These are phyloP conservation scores for Aspergillus incahuasiensis DNA, from an alignment of 495 filamentous ascomycete genomes.

Conservation along the genomic window DNA sequence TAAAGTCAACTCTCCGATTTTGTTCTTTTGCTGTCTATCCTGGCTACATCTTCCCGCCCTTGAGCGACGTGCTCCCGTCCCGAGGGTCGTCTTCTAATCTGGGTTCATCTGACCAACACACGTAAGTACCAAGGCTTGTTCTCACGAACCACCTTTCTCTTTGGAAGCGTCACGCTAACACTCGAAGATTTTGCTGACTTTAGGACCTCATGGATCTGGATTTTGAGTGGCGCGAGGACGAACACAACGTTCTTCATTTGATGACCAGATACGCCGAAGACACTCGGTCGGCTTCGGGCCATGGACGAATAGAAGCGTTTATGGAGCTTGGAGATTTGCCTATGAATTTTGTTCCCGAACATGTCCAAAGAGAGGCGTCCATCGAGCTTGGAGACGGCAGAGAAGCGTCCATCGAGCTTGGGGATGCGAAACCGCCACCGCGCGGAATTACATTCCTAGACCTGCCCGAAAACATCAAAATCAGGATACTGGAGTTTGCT, in stretches of 20 bases:
- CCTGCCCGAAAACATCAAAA: conserved; percentile 17
- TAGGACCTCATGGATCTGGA: conserved; percentile 1
- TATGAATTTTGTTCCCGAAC: too few species aligned
- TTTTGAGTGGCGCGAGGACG: not conserved
- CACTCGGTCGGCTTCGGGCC: not conserved
- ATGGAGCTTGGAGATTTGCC: not conserved
- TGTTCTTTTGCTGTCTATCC: not conserved
- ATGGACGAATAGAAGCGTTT: not conserved
- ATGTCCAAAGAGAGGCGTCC: too few species aligned
- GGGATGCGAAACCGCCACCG: not conserved
- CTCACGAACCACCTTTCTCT: too few species aligned
- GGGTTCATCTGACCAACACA: not conserved
- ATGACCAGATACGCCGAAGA: conserved; percentile 1
- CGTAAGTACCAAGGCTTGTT: not conserved
- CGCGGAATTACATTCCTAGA: conserved; percentile 15
- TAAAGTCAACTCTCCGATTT: not conserved
- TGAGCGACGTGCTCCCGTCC: not conserved
- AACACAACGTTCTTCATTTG: not conserved
- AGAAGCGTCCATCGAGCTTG: too few species aligned
- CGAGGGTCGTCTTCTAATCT: not conserved
- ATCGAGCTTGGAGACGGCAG: too few species aligned
- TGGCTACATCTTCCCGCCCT: not conserved
- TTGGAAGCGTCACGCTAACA: not conserved
- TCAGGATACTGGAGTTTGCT: conserved; percentile 23
- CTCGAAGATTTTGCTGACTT: not conserved